Conservation (phyloP, 441 rosid genomes). For the Euphorbia schlechtendalii region DNA sequence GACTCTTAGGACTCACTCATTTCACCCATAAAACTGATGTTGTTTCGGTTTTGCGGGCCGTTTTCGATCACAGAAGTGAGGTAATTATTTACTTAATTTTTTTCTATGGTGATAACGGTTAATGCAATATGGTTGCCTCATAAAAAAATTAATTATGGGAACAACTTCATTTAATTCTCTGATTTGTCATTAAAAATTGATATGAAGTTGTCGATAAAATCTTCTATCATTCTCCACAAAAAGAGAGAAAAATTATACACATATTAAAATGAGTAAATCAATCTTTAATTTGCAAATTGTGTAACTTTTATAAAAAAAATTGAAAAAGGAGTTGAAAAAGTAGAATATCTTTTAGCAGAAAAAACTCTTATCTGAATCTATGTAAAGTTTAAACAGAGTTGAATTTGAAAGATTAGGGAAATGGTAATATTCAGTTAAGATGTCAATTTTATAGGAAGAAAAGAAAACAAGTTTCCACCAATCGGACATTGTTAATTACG, state of each 20-base stretch:
- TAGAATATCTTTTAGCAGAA: neutral
- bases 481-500: no score
- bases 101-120: no score
- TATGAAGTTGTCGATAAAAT: neutral
- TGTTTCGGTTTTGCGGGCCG: constrained; percentile 48
- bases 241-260: neutral
- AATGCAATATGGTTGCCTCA: no score
- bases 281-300: neutral
- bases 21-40: constrained; percentile 71
- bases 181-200: no score
- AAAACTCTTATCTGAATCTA: neutral
- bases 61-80: constrained; percentile 47
- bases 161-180: no score
- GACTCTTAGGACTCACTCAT: constrained; percentile 54
- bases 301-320: neutral
- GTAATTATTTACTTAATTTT: constrained; percentile 15
- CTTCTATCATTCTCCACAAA: neutral
- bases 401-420: no score
- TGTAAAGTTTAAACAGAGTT: no score
- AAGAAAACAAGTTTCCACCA: no score
- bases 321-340: neutral
- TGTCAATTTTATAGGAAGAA: no score
- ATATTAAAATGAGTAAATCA: neutral
- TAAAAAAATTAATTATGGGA: no score
- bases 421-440: no score